These are phyloP conservation scores for Alternaria conjuncta DNA, from an alignment of 2,329 filamentous ascomycete species.

Conservation along the genomic window DNA sequence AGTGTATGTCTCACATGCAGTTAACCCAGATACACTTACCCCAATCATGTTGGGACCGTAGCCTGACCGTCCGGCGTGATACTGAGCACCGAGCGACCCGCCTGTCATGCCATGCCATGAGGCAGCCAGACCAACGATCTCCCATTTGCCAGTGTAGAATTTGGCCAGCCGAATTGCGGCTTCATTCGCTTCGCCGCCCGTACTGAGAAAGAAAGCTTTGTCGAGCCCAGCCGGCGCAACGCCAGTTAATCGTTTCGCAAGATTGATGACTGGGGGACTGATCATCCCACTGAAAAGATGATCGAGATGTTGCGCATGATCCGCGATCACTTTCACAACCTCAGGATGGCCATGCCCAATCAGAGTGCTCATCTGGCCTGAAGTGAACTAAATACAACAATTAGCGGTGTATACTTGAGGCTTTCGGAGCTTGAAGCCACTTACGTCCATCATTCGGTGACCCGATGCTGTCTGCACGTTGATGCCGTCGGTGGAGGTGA, in stretches of 20 bases:
- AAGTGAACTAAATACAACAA: slow-evolving; percentile 3
- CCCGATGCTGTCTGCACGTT: slow-evolving; percentile 40
- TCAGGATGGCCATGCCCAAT: slow-evolving; percentile 44
- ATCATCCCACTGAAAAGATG: slow-evolving; percentile 48
- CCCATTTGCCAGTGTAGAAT: slow-evolving; percentile 67
- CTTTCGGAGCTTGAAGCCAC: background rate
- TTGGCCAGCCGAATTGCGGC: slow-evolving; percentile 71
- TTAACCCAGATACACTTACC: background rate
- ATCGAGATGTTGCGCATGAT: slow-evolving; percentile 38
- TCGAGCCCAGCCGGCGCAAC: slow-evolving; percentile 37
- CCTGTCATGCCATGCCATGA: slow-evolving; percentile 69
- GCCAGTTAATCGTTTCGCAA: slow-evolving; percentile 38
- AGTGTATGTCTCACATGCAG: background rate
- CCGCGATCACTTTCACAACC: slow-evolving; percentile 37
- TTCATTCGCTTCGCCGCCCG: slow-evolving; percentile 54
- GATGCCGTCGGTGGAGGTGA: slow-evolving; percentile 35
- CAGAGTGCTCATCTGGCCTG: slow-evolving; percentile 16
- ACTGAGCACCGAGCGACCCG: slow-evolving; percentile 60
- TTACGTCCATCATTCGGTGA: slow-evolving; percentile 40
- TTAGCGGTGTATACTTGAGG: background rate
- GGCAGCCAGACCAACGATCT: slow-evolving; percentile 65
- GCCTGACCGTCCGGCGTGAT: slow-evolving; percentile 59
- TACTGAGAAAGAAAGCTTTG: slow-evolving; percentile 45
- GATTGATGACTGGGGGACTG: slow-evolving; percentile 41
- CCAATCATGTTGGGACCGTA: slow-evolving; percentile 60